These are phyloP conservation scores for rapeseed (Brassica napus) DNA, from an alignment of 345 rosid species.

Conservation along the genomic window Da-Ae NC_063444.1:48078001-48078500, in stretches of 20 bases:
- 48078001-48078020: conserved; percentile 34
- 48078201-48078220: not conserved
- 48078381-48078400: conserved; percentile 80
- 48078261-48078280: not conserved
- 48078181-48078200: not conserved
- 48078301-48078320: not conserved
- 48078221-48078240: not conserved
- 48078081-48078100: conserved; percentile 14
- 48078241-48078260: not conserved
- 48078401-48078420: conserved; percentile 59
- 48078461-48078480: conserved; percentile 96
- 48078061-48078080: not conserved
- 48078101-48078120: conserved; percentile 19
- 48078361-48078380: conserved; percentile 75
- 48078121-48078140: conserved; percentile 25
- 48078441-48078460: conserved; percentile 77
- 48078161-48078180: not conserved
- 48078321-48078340: not conserved
- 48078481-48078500: conserved; percentile 78
- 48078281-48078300: not conserved
- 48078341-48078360: conserved; percentile 96
- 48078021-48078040: not conserved
- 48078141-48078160: conserved; percentile 11
- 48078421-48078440: conserved; percentile 74
- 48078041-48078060: not conserved